Evolutionary conservation across 257 asterid species (phyloP), one percentile per base, ranked within the genome.

Genomic region (Capsicum chinense): DNA sequence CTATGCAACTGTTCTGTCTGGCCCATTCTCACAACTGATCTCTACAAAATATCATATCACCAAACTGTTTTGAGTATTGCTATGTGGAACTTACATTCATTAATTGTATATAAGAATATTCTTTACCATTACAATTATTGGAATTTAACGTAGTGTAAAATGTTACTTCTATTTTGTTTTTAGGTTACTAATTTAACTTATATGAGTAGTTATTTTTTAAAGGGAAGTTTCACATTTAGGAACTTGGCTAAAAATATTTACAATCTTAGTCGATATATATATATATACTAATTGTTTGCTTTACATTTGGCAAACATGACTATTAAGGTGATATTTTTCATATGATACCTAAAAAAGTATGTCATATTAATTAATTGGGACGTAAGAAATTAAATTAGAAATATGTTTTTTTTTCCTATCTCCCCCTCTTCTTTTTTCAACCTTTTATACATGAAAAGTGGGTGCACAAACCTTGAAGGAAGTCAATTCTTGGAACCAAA

Each of bases 1-100:
- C 62, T 26, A 64, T 48, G 21, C 50, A n/a, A 42, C 73, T 39
- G 73, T 80, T 80, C 19, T 4, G 57, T 59, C 48, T 80, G 83
- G 73, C 44, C 78, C 54, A 69, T 52, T 6, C 44, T 39, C 44
- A 42, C 42, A 59, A 19, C 5, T 12, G 33, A 26, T 26, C 48
- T 17, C 37, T 58, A 56, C 81, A 26, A 52, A 59, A 14, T 52
- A 52, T 76, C 47, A 76, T 76, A 33, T 52, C 26, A 73, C 42
- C 17, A 73, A 19, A 73, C 60, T 74, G 9, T 74, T 70, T 12
- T 74, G 81, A 50, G 47, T 64, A 33, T 33, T 64, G 5, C 47
- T 26, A 12, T 26, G 44, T 39, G 44, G 5, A 64, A 5, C 47
- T 26, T 64, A 9, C 33, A 64, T 64, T 64, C 35, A 26, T 12